Evolutionary conservation across 129 eudicot genomes (phyloP).

Genomic region (Helichrysum umbraculigerum): DNA sequence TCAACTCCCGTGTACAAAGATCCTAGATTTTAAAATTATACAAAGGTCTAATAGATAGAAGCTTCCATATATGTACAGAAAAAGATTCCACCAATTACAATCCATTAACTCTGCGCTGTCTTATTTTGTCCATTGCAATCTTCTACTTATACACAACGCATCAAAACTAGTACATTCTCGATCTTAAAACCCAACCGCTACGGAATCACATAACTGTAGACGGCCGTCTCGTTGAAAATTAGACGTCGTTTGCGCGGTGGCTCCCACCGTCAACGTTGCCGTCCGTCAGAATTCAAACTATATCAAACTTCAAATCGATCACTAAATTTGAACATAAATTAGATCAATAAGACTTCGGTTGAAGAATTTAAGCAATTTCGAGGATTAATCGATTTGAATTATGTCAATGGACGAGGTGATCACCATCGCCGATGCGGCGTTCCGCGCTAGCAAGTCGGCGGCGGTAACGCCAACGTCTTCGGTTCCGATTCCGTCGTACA

Average conservation of each 20-base stretch:
- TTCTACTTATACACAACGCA: slow-evolving; percentile 33
- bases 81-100: slow-evolving; percentile 24
- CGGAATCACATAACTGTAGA: not conserved
- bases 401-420: slow-evolving; percentile 51
- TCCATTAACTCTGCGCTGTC: slow-evolving; percentile 27
- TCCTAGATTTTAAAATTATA: too few species aligned
- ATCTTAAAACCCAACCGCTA: not conserved
- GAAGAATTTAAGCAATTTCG: not conserved
- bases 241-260: slow-evolving; percentile 8
- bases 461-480: slow-evolving; percentile 40
- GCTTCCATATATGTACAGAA: not conserved
- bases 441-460: slow-evolving; percentile 30
- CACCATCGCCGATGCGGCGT: slow-evolving; percentile 47
- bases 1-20: too few species aligned
- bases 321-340: not conserved
- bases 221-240: slow-evolving; percentile 21
- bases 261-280: slow-evolving; percentile 23
- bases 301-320: not conserved
- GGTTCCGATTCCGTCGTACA: slow-evolving; percentile 36
- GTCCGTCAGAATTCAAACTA: slow-evolving; percentile 20
- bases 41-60: not conserved
- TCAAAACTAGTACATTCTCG: slow-evolving; percentile 17
- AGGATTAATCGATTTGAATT: slow-evolving; percentile 13
- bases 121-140: slow-evolving; percentile 11
- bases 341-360: not conserved